Base-by-base conservation (phyloP, 78 protist genomes). In the Dictyostelium discoideum region DNA sequence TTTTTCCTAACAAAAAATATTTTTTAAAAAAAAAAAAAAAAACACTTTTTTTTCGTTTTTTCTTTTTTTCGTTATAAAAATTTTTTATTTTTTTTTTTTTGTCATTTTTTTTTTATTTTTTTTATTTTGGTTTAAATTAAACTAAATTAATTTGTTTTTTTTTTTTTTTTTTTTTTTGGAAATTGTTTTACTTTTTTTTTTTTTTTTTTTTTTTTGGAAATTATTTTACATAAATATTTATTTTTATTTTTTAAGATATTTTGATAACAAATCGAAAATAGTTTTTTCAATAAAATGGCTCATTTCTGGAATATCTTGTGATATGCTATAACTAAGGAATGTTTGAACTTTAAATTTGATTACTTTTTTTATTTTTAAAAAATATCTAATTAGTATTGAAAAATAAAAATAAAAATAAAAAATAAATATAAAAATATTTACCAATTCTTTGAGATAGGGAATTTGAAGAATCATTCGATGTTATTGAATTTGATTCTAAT, bases 321-420 rank as follows among this genome's bases (percentile, higher is more conserved):
- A 78, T 9, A 78, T 78, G 44, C 26, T 78, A 7, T 22, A 40
- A 78, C 84, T 42, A 3, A 78, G 26, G 9, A 78, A n/a, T 78
- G 84, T 78, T 78, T 37, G 84, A 20, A 78, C 84, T 78, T 78
- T 78, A 42, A 78, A 78, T 78, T 78, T 78, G 11, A 78, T 42
- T 22, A 78, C 84, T 78, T 18, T 5, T 78, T 22, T 7, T 72
- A 1, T 32, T 32, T 32, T 32, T 0, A 32, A 32, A n/a, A n/a
- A n/a, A n/a, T n/a, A 32, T 32, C 37, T 32, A 32, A 32, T 32
- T 32, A 32, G 37, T 32, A 32, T 32, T 32, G 37, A 32, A 32
- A 32, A 22, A 63, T 4, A 63, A 22, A 63, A 22, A 22, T 22
- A 22, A 22, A 63, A 63, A 63, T 3, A 22, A 3, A 63, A 22